Evolutionary conservation across 208 protist species (phyloP).

Genomic region (Crithidia fasciculata): DNA sequence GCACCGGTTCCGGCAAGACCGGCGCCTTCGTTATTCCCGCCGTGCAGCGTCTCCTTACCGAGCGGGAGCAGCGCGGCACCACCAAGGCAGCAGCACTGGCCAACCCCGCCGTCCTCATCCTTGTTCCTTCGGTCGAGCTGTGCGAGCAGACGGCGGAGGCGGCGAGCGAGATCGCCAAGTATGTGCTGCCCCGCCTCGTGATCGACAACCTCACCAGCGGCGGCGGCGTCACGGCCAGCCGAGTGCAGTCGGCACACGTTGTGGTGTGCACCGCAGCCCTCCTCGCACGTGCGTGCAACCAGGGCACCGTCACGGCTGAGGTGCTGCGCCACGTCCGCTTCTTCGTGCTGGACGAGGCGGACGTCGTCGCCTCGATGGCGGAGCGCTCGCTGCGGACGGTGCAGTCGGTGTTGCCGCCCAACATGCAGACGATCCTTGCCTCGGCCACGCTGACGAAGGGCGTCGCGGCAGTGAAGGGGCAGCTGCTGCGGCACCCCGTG

Average conservation of each 20-base stretch:
- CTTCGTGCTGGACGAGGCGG: constrained; percentile 96
- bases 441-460: constrained; percentile 95
- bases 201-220: constrained; percentile 84
- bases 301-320: constrained; percentile 57
- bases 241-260: constrained; percentile 80
- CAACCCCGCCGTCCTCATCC: constrained; percentile 91
- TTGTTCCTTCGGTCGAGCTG: constrained; percentile 96
- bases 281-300: constrained; percentile 71
- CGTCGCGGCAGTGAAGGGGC: constrained; percentile 91
- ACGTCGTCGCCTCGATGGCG: constrained; percentile 95
- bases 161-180: constrained; percentile 72
- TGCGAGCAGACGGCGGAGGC: constrained; percentile 94
- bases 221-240: constrained; percentile 57
- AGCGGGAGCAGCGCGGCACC: constrained; percentile 56
- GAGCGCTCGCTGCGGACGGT: constrained; percentile 91
- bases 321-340: constrained; percentile 70
- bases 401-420: constrained; percentile 81
- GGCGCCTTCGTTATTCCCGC: constrained; percentile 90
- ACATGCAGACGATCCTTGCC: constrained; percentile 94
- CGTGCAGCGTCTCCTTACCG: constrained; percentile 83
- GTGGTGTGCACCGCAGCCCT: constrained; percentile 85
- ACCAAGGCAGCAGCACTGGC: constrained; percentile 14
- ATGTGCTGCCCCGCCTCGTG: constrained; percentile 76
- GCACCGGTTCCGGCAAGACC: constrained; percentile 91
- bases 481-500: constrained; percentile 94